These are phyloP conservation scores for Aspergillus hortae DNA, from an alignment of 2,329 filamentous ascomycete genomes.

Conservation along the genomic window DNA sequence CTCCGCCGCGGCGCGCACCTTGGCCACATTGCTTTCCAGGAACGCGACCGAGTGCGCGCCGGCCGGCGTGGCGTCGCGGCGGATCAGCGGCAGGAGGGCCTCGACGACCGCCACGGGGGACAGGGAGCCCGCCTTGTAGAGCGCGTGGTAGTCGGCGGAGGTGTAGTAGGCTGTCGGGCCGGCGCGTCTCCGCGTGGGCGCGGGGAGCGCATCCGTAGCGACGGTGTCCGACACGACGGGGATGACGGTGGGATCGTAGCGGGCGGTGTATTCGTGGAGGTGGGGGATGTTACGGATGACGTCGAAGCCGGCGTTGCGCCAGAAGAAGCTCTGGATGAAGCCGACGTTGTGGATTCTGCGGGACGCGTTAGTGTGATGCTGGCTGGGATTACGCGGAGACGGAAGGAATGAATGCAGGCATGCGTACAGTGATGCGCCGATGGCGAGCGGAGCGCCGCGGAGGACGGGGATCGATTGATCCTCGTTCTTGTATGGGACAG, in stretches of 20 bases:
- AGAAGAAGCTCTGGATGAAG: slow-evolving; percentile 63
- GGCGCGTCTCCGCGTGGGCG: slow-evolving; percentile 34
- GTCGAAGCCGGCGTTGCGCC: slow-evolving; percentile 67
- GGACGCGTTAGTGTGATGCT: background rate
- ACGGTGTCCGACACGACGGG: slow-evolving; percentile 30
- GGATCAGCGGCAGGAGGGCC: slow-evolving; percentile 67
- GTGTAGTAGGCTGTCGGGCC: slow-evolving; percentile 58
- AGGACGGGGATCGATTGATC: slow-evolving; percentile 66
- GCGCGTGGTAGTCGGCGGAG: slow-evolving; percentile 70
- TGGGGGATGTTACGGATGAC: slow-evolving; percentile 53
- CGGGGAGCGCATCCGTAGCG: slow-evolving; percentile 18
- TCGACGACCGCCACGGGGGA: slow-evolving; percentile 72
- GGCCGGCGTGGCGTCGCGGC: slow-evolving; percentile 51
- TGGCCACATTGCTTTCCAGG: slow-evolving; percentile 62
- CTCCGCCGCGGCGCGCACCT: slow-evolving; percentile 64
- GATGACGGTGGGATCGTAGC: slow-evolving; percentile 58
- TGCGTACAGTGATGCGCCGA: slow-evolving; percentile 59
- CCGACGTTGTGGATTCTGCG: slow-evolving; percentile 56
- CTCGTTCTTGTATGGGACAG: slow-evolving; percentile 45
- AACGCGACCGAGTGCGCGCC: slow-evolving; percentile 69
- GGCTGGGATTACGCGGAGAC: background rate
- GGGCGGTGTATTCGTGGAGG: slow-evolving; percentile 52
- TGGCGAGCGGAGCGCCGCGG: slow-evolving; percentile 60
- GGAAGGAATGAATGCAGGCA: slow-evolving; percentile 3
- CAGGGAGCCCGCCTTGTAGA: slow-evolving; percentile 65